Percentiles rank a stretch among this genome's conserved stretches.
Conservation (phyloP, 306 rosid genomes). For the Fagus sylvatica region DNA sequence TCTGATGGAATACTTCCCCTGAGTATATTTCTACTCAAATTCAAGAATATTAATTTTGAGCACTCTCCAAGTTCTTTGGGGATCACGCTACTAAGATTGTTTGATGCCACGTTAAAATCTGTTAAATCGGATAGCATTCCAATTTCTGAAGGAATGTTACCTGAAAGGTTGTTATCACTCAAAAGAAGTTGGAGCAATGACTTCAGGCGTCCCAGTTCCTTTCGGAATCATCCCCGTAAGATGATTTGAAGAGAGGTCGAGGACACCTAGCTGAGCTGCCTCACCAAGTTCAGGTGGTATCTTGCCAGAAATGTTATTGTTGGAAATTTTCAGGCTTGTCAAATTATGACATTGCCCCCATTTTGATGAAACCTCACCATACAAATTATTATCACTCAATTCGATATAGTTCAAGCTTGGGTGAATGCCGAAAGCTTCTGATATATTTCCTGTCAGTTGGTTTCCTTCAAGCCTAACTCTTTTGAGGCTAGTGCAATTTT, state of each 20-base stretch:
- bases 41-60: neutral
- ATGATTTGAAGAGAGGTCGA: constrained; percentile 37
- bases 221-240: constrained; percentile 39
- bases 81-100: neutral
- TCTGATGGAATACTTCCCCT: neutral
- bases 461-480: constrained; percentile 37
- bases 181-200: neutral
- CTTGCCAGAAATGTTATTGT: neutral
- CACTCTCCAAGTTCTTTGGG: neutral
- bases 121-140: neutral
- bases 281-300: neutral
- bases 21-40: neutral
- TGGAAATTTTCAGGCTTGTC: neutral
- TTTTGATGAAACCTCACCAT: neutral
- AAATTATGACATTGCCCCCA: neutral
- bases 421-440: constrained; percentile 35
- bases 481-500: no score
- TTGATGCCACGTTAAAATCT: neutral
- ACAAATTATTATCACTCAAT: constrained; percentile 14
- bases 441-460: constrained; percentile 34
- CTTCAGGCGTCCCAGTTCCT: neutral
- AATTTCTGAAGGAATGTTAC: neutral
- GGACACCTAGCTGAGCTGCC: neutral
- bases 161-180: neutral
- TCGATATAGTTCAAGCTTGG: constrained; percentile 16